These are phyloP conservation scores for Suhomyces wounanorum DNA, from an alignment of 1,139 yeast genomes.

Conservation along the genomic window DNA sequence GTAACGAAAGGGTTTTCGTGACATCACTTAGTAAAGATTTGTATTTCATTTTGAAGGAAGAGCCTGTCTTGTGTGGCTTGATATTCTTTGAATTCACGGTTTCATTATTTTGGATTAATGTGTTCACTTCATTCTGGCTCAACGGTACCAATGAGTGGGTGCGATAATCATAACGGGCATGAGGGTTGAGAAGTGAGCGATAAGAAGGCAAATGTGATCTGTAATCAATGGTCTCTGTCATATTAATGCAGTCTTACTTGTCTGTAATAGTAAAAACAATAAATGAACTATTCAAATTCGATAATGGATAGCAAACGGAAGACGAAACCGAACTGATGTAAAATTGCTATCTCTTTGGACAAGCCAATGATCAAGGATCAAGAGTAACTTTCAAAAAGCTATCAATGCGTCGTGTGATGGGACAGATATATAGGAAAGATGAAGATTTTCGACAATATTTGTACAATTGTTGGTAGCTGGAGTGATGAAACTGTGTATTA, in stretches of 20 bases:
- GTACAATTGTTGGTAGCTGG: neutral
- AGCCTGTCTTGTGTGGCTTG: constrained; percentile 11
- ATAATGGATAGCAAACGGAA: neutral
- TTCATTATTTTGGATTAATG: constrained; percentile 16
- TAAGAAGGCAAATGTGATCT: constrained; percentile 46
- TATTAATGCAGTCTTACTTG: neutral
- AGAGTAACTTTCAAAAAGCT: too few species aligned
- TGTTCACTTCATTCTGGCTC: constrained; percentile 33
- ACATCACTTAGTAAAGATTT: constrained; percentile 46
- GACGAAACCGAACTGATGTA: neutral
- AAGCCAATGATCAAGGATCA: too few species aligned
- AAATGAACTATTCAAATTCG: neutral
- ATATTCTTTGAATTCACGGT: constrained; percentile 18
- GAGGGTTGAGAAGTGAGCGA: constrained; percentile 45
- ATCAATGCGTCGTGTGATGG: too few species aligned
- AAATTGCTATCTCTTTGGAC: neutral
- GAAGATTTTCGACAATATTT: neutral
- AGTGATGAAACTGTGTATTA: constrained; percentile 1
- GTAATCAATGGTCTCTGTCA: constrained; percentile 25
- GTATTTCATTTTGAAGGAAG: constrained; percentile 44
- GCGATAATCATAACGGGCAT: constrained; percentile 44
- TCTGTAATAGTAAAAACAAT: neutral
- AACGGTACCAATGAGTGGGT: constrained; percentile 45
- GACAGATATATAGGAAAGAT: neutral
- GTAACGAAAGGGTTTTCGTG: constrained; percentile 27